Evolutionary conservation across 495 filamentous ascomycete genomes (phyloP), one percentile per base, ranked within the genome.

Genomic region (Penicillium dipodomyicola): DNA sequence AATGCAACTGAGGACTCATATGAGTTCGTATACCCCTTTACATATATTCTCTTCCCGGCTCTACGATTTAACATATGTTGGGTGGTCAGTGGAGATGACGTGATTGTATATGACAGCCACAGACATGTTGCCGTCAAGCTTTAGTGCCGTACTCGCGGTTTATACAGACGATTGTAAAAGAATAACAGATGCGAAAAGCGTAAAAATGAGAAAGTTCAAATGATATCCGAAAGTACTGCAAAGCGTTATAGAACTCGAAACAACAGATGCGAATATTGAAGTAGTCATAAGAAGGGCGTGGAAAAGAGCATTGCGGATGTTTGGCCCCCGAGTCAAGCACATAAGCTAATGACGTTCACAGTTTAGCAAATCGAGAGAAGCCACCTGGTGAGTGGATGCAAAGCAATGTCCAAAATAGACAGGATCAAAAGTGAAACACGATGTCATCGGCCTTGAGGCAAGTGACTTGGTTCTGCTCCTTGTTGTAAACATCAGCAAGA

Each of bases 401-500:
- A 55, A 40, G 35, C 33, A 25, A 45, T 33, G 46, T 54, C 44
- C 23, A 22, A 56, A 27, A 25, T 48, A 49, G 33, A 43, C 17
- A 25, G 33, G 27, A 57, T 57, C 54, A 65, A 22, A 54, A 49
- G 33, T 58, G 45, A 14, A 78, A 76, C 50, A 70, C 45, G 40
- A 79, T 74, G 50, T 74, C 60, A 11, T 68, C 48, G 8, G 89
- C 91, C 46, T 84, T 83, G 56, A 98, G 75, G 72, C 94, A 98
- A 51, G 91, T 93, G 57, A 98, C 86, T 62, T 82, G 82, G 46
- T 81, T 72, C 35, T 80, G 74, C 48, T 93, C 86, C 23, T 73
- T 72, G 60, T 79, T 88, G 69, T 82, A 86, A 48, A 92, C 95
- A 71, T 98, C 89, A 43, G 93, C 94, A 14, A 83, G 71, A 40